These are phyloP conservation scores for Aspergillus cristatus DNA, from an alignment of 495 filamentous ascomycete species.

Conservation along the genomic window DNA sequence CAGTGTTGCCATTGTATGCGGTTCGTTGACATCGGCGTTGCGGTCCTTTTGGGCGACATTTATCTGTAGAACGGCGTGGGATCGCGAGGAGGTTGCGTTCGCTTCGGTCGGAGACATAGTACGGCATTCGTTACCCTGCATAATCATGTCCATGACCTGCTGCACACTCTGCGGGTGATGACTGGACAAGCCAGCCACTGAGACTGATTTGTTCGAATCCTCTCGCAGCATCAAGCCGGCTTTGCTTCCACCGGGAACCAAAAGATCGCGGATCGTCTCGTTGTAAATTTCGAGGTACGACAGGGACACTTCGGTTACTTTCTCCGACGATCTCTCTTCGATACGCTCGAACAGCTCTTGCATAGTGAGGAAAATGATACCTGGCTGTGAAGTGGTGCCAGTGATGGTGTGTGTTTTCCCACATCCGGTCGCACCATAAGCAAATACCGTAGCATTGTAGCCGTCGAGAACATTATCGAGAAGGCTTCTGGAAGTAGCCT, in stretches of 20 bases:
- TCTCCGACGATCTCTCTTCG: constrained; percentile 71
- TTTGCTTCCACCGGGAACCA: constrained; percentile 81
- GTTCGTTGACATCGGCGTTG: constrained; percentile 87
- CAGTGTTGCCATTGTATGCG: constrained; percentile 93
- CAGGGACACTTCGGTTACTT: constrained; percentile 80
- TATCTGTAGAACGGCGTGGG: constrained; percentile 97
- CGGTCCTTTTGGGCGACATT: constrained; percentile 90
- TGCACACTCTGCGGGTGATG: constrained; percentile 82
- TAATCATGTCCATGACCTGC: constrained; percentile 99
- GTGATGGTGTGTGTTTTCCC: constrained; percentile 98
- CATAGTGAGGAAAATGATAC: constrained; percentile 98
- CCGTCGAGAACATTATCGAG: constrained; percentile 94
- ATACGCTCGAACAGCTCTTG: constrained; percentile 97
- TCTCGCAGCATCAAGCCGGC: constrained; percentile 87
- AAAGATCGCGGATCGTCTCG: constrained; percentile 92
- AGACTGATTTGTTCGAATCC: constrained; percentile 87
- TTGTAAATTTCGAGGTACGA: constrained; percentile 99
- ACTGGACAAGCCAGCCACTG: constrained; percentile 84
- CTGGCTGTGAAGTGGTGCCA: constrained; percentile 87
- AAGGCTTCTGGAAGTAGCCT: constrained; percentile 78
- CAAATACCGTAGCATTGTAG: constrained; percentile 98
- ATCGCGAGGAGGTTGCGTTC: constrained; percentile 95
- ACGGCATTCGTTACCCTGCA: constrained; percentile 85
- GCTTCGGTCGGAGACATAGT: constrained; percentile 97
- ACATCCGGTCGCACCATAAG: constrained; percentile 95